These are phyloP conservation scores for Beauveria asiatica DNA, from an alignment of 2,329 filamentous ascomycete species.

Conservation along the genomic window DNA sequence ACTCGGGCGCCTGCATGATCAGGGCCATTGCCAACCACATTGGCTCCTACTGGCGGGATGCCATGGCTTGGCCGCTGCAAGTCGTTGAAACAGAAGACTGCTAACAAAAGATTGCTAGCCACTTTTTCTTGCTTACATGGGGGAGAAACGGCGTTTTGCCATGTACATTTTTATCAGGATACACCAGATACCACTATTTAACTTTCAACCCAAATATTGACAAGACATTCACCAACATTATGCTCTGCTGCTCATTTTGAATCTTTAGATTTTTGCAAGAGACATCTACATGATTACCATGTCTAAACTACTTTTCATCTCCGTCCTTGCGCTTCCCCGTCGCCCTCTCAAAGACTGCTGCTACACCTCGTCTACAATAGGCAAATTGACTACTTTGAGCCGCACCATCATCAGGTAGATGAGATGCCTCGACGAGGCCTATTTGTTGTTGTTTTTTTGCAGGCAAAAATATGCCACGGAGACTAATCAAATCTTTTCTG, in stretches of 20 bases:
- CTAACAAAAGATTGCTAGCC: neutral
- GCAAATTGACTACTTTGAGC: neutral
- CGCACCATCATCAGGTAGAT: neutral
- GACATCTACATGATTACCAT: neutral
- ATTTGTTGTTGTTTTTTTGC: neutral
- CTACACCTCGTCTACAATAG: neutral
- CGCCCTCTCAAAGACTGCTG: neutral
- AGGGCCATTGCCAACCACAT: constrained; percentile 12
- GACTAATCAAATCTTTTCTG: constrained; percentile 5
- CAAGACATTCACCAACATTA: neutral
- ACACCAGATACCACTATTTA: constrained; percentile 3
- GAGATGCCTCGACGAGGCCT: neutral
- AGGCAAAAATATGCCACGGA: neutral
- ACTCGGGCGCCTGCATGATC: constrained; percentile 12
- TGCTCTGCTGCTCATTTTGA: neutral
- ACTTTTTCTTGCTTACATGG: neutral
- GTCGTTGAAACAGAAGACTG: constrained; percentile 9
- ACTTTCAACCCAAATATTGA: neutral
- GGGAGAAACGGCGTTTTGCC: neutral
- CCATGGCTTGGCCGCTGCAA: constrained; percentile 12
- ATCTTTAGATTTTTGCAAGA: neutral
- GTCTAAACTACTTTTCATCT: neutral
- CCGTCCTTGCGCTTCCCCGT: neutral
- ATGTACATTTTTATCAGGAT: neutral
- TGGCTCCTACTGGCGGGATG: constrained; percentile 13